These are phyloP conservation scores for Babesia bigemina DNA, from an alignment of 169 alveolate genomes.

Conservation along the genomic window DNA sequence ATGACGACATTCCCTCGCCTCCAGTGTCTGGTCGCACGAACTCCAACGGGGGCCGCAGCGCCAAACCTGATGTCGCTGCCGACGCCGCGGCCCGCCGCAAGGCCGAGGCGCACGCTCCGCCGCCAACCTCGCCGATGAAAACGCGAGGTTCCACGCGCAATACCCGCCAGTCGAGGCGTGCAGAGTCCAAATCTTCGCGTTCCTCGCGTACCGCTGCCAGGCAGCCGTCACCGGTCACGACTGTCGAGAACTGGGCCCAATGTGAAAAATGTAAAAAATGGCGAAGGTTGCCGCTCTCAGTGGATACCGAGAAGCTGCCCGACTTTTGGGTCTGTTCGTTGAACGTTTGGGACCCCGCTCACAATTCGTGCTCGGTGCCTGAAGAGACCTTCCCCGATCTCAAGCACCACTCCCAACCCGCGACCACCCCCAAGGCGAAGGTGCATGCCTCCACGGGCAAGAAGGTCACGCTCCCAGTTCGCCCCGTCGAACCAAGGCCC, in stretches of 20 bases:
- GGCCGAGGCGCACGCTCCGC: neutral
- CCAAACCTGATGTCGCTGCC: neutral
- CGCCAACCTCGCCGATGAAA: neutral
- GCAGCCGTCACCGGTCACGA: constrained; percentile 29
- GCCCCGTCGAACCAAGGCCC: constrained; percentile 2
- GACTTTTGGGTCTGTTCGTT: constrained; percentile 78
- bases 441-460: neutral
- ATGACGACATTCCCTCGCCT: neutral
- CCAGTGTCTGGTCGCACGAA: neutral
- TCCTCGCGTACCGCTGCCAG: neutral
- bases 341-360: constrained; percentile 73
- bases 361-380: constrained; percentile 54
- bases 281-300: constrained; percentile 70
- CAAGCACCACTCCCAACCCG: neutral
- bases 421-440: neutral
- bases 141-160: constrained; percentile 11
- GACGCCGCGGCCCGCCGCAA: neutral
- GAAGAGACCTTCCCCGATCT: constrained; percentile 55
- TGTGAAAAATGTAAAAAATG: constrained; percentile 79
- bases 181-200: neutral
- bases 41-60: neutral
- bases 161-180: neutral
- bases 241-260: constrained; percentile 80
- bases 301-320: constrained; percentile 71
- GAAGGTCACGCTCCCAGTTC: constrained; percentile 3